A percentile compares a stretch with the other conserved stretches of the same genome.
phyloP scores from a whole-genome alignment of 2,329 filamentous ascomycete genomes.

The Ceratocystis cubensis region DNA sequence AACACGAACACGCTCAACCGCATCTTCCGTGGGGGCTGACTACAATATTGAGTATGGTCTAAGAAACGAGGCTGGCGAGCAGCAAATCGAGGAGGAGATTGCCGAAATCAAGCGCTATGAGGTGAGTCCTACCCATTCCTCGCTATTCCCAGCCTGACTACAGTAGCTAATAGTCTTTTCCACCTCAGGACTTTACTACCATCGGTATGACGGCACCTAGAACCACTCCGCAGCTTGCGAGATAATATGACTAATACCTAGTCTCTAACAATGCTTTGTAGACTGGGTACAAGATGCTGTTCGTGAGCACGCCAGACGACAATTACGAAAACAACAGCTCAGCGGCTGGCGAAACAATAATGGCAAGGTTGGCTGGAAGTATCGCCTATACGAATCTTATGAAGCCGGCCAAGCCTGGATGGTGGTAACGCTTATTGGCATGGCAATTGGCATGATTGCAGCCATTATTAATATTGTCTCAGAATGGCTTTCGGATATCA shows the following conservation, averaged over 20 bases:
- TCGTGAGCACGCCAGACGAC: constrained; percentile 72
- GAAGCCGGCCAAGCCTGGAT: constrained; percentile 97
- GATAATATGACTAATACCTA: background rate
- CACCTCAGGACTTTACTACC: constrained; percentile 69
- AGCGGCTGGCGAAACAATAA: constrained; percentile 50
- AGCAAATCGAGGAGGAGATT: constrained; percentile 83
- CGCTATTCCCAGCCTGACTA: background rate
- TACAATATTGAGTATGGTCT: constrained; percentile 28
- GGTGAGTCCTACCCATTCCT: constrained; percentile 29
- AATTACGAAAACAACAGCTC: constrained; percentile 58
- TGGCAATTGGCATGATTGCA: constrained; percentile 86
- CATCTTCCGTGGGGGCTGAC: background rate
- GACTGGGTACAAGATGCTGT: constrained; percentile 98
- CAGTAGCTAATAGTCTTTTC: background rate
- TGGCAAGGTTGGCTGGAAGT: constrained; percentile 61
- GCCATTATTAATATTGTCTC: constrained; percentile 90
- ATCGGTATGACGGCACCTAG: constrained; percentile 45
- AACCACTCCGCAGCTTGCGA: background rate
- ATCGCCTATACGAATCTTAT: constrained; percentile 72
- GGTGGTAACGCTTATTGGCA: constrained; percentile 83
- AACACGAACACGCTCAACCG: constrained; percentile 10
- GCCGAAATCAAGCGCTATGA: constrained; percentile 97
- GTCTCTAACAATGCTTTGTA: constrained; percentile 24
- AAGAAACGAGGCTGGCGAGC: constrained; percentile 31
- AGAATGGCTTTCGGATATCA: constrained; percentile 93